phyloP scores from a whole-genome alignment of 139 green algal species.

The Coelastrella sp. region DNA sequence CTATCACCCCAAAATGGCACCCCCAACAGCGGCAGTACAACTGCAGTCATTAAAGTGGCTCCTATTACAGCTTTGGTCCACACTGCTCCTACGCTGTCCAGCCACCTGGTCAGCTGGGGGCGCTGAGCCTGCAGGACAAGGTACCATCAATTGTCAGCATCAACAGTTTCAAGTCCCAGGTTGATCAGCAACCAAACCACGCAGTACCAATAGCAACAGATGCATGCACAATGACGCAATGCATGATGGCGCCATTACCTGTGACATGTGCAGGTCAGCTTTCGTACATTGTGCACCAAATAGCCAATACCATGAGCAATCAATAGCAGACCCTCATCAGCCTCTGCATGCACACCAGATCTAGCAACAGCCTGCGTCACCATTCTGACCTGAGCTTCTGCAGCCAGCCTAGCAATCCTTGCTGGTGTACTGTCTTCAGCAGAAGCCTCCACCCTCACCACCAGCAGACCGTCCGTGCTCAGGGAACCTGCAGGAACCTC shows the following conservation, averaged over 20 bases:
- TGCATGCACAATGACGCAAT: too few relatives aligned
- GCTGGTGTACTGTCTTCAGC: constrained; percentile 83
- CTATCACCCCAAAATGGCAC: constrained; percentile 75
- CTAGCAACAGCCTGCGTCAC: too few relatives aligned
- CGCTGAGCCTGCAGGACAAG: constrained; percentile 59
- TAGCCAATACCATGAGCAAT: too few relatives aligned
- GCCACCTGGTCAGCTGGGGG: constrained; percentile 69
- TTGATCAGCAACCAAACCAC: too few relatives aligned
- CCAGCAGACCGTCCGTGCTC: constrained; percentile 80
- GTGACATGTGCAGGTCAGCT: too few relatives aligned
- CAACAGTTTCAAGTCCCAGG: too few relatives aligned
- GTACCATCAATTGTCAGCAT: too few relatives aligned
- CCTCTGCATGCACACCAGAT: too few relatives aligned
- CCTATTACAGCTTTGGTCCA: constrained; percentile 82
- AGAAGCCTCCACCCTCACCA: constrained; percentile 63
- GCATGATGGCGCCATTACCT: too few relatives aligned
- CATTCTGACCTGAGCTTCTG: constrained; percentile 79
- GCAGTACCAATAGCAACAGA: too few relatives aligned
- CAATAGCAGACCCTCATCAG: too few relatives aligned
- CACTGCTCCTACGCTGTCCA: constrained; percentile 73
- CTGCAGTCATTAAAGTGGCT: constrained; percentile 60
- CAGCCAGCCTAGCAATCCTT: constrained; percentile 81
- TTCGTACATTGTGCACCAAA: too few relatives aligned
- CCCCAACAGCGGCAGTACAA: constrained; percentile 60
- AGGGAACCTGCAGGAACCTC: constrained; percentile 64